Percentiles rank a stretch among this genome's conserved stretches.
phyloP scores from a whole-genome alignment of 2,329 filamentous ascomycete species.

The Monascus ruber region DNA sequence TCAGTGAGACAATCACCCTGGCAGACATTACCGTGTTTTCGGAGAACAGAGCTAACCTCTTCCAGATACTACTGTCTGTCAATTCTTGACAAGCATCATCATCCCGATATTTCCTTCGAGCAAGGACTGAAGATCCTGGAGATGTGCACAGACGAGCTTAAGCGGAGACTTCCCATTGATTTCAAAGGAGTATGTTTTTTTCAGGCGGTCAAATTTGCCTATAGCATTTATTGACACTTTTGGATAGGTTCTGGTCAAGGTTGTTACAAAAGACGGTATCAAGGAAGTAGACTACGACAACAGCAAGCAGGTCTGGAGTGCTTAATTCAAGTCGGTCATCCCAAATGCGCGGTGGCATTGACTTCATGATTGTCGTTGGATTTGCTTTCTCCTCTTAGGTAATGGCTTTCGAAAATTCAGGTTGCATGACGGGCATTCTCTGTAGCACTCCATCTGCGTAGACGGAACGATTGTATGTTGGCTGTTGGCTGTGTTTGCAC shows the following conservation, averaged over 20 bases:
- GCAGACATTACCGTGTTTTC: neutral
- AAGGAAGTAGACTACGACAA: slow-evolving; percentile 76
- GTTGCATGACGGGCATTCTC: slow-evolving; percentile 16
- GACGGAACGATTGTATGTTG: too few species aligned
- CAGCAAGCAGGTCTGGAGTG: slow-evolving; percentile 46
- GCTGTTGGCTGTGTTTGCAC: too few species aligned
- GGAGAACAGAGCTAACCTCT: slow-evolving; percentile 7
- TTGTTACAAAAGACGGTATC: slow-evolving; percentile 88
- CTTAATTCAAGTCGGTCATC: slow-evolving; percentile 21
- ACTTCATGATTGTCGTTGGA: slow-evolving; percentile 11
- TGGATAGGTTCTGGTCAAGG: slow-evolving; percentile 57
- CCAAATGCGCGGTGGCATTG: slow-evolving; percentile 15
- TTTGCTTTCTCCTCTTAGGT: slow-evolving; percentile 8
- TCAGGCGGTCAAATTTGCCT: neutral
- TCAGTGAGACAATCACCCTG: slow-evolving; percentile 50
- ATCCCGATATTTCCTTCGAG: slow-evolving; percentile 80
- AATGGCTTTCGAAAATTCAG: slow-evolving; percentile 18
- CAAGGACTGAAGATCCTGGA: slow-evolving; percentile 84
- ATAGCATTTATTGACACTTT: slow-evolving; percentile 6
- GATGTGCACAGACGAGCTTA: slow-evolving; percentile 94
- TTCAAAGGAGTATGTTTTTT: slow-evolving; percentile 73
- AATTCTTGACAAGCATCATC: slow-evolving; percentile 96
- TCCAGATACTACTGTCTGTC: slow-evolving; percentile 89
- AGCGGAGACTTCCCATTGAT: slow-evolving; percentile 91
- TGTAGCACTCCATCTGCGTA: neutral